phyloP scores from a whole-genome alignment of 2,329 filamentous ascomycete species.

The Ophiognomonia clavigignenti-juglandacearum region DNA sequence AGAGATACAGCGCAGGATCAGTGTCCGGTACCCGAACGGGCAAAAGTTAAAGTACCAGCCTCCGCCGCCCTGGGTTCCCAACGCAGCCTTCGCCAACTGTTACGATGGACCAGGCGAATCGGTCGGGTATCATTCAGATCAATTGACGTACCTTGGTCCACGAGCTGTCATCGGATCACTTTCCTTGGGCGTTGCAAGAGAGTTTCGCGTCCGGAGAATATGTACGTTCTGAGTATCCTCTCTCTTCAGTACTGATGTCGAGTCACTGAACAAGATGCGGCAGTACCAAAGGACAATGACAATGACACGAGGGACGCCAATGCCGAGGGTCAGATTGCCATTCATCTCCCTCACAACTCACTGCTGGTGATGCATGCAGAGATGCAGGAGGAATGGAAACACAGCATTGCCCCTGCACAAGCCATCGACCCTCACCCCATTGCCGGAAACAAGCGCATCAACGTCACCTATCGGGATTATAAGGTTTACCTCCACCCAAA shows the following conservation, averaged over 20 bases:
- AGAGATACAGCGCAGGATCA: slow-evolving; percentile 71
- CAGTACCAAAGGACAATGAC: slow-evolving; percentile 57
- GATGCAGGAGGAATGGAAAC: slow-evolving; percentile 98
- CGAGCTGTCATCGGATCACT: slow-evolving; percentile 84
- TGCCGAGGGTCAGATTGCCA: slow-evolving; percentile 78
- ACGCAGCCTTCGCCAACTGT: slow-evolving; percentile 92
- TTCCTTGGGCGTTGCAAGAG: slow-evolving; percentile 84
- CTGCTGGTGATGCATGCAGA: slow-evolving; percentile 94
- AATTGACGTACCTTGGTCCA: slow-evolving; percentile 83
- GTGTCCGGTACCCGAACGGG: slow-evolving; percentile 59
- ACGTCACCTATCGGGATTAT: slow-evolving; percentile 91
- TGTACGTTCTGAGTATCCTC: slow-evolving; percentile 46
- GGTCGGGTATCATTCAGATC: slow-evolving; percentile 90
- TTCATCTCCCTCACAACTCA: slow-evolving; percentile 92
- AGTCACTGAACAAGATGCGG: not conserved
- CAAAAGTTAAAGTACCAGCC: slow-evolving; percentile 76
- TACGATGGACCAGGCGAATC: slow-evolving; percentile 77
- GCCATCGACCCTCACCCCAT: slow-evolving; percentile 82
- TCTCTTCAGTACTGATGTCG: slow-evolving; percentile 43
- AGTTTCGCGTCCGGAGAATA: slow-evolving; percentile 81
- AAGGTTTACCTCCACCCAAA: slow-evolving; percentile 70
- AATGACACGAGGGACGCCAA: slow-evolving; percentile 39
- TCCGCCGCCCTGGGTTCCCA: slow-evolving; percentile 69
- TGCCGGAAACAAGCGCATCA: slow-evolving; percentile 76
- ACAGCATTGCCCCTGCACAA: slow-evolving; percentile 69